Percentiles rank a stretch among this genome's conserved stretches.
phyloP scores from a whole-genome alignment of 768 basidiomycete genomes.

The Leccinellum rugosiceps region DNA sequence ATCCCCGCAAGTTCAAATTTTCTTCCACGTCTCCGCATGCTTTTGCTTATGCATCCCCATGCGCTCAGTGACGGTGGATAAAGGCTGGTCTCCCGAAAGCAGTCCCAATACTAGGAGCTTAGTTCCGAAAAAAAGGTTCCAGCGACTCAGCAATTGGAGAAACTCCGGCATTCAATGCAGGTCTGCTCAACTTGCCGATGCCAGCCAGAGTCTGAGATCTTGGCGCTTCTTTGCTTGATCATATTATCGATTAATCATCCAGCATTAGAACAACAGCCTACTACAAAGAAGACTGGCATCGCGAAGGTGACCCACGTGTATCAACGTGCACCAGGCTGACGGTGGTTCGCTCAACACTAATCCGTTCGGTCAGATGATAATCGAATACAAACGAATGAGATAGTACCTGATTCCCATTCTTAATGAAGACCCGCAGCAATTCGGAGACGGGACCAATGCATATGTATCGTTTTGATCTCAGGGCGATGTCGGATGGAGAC shows the following conservation, averaged over 20 bases:
- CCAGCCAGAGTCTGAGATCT: not conserved
- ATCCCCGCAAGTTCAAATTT: not conserved
- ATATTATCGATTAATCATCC: too few relatives aligned
- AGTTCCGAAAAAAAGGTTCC: not conserved
- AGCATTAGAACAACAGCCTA: not conserved
- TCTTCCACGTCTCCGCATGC: not conserved
- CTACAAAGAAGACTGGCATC: not conserved
- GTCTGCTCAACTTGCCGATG: not conserved
- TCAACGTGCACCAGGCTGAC: not conserved
- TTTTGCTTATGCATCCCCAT: not conserved
- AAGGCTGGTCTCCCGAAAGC: not conserved
- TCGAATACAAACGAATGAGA: not conserved
- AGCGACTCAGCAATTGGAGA: not conserved
- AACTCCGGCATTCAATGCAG: not conserved
- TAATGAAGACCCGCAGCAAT: not conserved
- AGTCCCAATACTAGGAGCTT: not conserved
- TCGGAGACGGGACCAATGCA: not conserved
- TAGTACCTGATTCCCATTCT: not conserved
- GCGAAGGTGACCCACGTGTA: not conserved
- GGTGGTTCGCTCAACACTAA: not conserved
- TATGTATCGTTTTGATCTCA: not conserved
- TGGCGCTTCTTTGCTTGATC: not conserved
- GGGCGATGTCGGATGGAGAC: not conserved
- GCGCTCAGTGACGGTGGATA: not conserved
- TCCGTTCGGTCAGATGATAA: not conserved